Percentiles rank a stretch among this genome's conserved stretches.
Conservation (phyloP, 331 rosid genomes). For the Ulmus americana region DNA sequence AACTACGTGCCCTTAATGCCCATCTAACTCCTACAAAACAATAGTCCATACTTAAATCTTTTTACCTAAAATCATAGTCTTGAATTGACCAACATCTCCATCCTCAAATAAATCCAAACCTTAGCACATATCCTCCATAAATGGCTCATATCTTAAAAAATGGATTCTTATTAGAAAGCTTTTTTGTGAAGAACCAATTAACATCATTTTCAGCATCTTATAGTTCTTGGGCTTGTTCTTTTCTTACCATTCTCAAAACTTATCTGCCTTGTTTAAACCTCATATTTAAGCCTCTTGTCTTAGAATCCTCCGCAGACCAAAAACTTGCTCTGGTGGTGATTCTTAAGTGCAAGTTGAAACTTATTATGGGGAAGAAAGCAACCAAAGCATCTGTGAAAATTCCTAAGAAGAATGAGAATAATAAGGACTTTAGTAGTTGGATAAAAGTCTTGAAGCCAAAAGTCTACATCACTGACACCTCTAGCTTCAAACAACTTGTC, state of each 20-base stretch:
- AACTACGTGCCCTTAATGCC: conserved; percentile 63
- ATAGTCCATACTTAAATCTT: conserved; percentile 17
- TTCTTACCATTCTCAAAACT: conserved; percentile 21
- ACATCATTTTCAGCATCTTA: conserved; percentile 35
- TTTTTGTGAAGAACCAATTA: conserved; percentile 1
- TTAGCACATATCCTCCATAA: conserved; percentile 30
- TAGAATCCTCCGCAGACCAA: conserved; percentile 37
- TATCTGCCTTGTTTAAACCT: conserved; percentile 24
- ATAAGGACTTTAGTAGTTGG: conserved; percentile 35
- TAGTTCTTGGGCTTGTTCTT: conserved; percentile 19
- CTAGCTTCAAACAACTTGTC: conserved; percentile 54
- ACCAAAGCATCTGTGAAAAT: conserved; percentile 37
- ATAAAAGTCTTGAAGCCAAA: conserved; percentile 51
- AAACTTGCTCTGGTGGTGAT: conserved; percentile 31
- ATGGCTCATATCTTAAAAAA: conserved; percentile 5
- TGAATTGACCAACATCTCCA: conserved; percentile 39
- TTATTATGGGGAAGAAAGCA: conserved; percentile 50
- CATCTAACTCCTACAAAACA: conserved; percentile 23
- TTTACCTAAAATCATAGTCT: conserved; percentile 18
- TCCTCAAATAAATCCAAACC: conserved; percentile 38
- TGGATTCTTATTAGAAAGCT: conserved; percentile 11
- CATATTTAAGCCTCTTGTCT: conserved; percentile 30
- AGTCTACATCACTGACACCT: conserved; percentile 59
- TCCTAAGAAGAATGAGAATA: conserved; percentile 33
- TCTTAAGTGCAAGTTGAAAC: conserved; percentile 43